phyloP scores from a whole-genome alignment of 1,139 yeast species.

The Blastobotrys serpentis region DNA sequence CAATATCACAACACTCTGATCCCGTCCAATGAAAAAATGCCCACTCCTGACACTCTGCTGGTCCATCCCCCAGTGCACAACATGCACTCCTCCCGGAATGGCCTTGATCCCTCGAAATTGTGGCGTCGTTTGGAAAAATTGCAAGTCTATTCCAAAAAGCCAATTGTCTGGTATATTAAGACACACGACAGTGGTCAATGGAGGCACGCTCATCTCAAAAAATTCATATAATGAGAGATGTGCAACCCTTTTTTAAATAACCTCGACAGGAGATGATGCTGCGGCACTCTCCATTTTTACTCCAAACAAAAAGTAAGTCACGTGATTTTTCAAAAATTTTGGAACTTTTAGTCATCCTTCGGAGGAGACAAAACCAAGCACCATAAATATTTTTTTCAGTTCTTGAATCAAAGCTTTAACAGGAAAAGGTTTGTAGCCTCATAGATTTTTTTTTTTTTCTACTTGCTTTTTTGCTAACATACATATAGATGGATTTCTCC shows the following conservation, averaged over 20 bases:
- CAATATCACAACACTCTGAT: conserved; percentile 27
- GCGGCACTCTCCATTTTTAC: neutral
- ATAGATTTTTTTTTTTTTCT: neutral
- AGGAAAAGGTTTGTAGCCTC: conserved; percentile 1
- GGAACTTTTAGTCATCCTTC: conserved; percentile 6
- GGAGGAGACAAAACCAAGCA: neutral
- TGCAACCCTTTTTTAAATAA: too few relatives aligned
- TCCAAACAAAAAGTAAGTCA: neutral
- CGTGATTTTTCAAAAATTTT: conserved; percentile 7
- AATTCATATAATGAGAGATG: too few relatives aligned
- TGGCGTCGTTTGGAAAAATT: conserved; percentile 40
- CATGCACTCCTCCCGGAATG: conserved; percentile 42
- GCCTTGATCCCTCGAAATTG: conserved; percentile 41
- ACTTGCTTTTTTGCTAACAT: conserved; percentile 1
- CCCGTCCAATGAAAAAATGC: conserved; percentile 31
- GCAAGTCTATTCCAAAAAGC: conserved; percentile 42
- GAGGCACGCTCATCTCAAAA: conserved; percentile 27
- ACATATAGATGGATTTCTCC: conserved; percentile 58
- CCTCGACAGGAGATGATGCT: too few relatives aligned
- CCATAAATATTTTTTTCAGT: neutral
- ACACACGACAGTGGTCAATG: conserved; percentile 35
- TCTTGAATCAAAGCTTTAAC: neutral
- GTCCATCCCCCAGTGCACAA: conserved; percentile 41
- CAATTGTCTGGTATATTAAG: conserved; percentile 35
- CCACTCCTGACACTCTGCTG: conserved; percentile 34